phyloP scores from a whole-genome alignment of 1,284 basidiomycete genomes.

The Cryptococcus jaspeensis region DNA sequence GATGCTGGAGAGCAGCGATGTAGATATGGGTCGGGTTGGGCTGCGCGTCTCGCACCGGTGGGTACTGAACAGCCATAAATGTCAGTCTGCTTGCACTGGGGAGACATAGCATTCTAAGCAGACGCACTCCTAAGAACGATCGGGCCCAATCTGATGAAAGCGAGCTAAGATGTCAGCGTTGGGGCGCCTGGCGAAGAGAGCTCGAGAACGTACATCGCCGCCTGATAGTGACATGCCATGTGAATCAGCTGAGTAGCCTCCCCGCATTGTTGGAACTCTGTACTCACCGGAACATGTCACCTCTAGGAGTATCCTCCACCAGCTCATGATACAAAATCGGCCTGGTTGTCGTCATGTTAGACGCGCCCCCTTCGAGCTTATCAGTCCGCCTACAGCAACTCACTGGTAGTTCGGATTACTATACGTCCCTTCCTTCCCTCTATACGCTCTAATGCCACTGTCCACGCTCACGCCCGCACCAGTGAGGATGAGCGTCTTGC shows the following conservation, averaged over 20 bases:
- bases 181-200: background rate
- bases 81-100: too few species aligned
- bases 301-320: constrained; percentile 65
- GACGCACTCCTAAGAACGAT: constrained; percentile 59
- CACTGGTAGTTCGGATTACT: constrained; percentile 89
- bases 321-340: constrained; percentile 72
- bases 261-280: background rate
- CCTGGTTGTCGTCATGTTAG: constrained; percentile 21
- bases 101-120: background rate
- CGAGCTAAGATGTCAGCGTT: background rate
- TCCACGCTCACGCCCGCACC: constrained; percentile 92
- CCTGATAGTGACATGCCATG: constrained; percentile 19
- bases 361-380: background rate
- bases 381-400: constrained; percentile 31
- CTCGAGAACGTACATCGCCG: constrained; percentile 39
- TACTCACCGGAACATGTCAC: constrained; percentile 66
- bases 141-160: constrained; percentile 61
- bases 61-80: constrained; percentile 55
- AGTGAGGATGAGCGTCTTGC: constrained; percentile 65
- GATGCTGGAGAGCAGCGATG: constrained; percentile 74
- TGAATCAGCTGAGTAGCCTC: constrained; percentile 12
- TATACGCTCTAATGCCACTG: constrained; percentile 83
- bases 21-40: constrained; percentile 87
- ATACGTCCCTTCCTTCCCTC: constrained; percentile 77
- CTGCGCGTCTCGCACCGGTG: constrained; percentile 70